These are phyloP conservation scores for Coffea canephora DNA, from an alignment of 257 asterid genomes.

Conservation along the genomic window DNA sequence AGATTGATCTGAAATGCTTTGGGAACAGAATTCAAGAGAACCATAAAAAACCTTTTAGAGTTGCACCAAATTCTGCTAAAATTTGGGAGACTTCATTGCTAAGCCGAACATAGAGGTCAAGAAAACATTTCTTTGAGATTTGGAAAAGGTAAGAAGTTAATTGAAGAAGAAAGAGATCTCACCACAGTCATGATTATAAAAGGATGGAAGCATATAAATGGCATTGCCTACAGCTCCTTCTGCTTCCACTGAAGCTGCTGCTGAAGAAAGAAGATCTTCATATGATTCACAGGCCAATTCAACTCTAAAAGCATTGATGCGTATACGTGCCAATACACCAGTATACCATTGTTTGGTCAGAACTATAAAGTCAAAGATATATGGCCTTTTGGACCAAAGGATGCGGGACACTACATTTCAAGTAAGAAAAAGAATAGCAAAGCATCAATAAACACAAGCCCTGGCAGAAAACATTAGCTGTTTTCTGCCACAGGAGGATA, in stretches of 20 bases:
- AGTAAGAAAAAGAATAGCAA: not conserved
- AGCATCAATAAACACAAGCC: not conserved
- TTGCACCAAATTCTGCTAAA: not conserved
- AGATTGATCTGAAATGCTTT: not conserved
- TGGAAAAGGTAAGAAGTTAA: slow-evolving; percentile 11
- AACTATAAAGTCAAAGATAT: slow-evolving; percentile 58
- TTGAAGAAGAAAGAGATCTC: slow-evolving; percentile 26
- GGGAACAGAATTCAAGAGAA: not conserved
- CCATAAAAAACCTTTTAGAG: not conserved
- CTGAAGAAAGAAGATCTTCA: slow-evolving; percentile 71
- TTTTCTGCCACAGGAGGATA: slow-evolving; percentile 46
- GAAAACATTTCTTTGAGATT: not conserved
- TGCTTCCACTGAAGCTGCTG: slow-evolving; percentile 75
- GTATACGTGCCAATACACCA: slow-evolving; percentile 68
- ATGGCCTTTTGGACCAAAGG: not conserved
- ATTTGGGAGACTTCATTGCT: no score
- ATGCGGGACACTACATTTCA: not conserved
- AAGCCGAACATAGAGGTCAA: no score
- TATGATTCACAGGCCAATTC: slow-evolving; percentile 66
- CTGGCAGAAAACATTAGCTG: not conserved
- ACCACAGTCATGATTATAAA: slow-evolving; percentile 94
- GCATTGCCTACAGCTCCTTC: slow-evolving; percentile 89
- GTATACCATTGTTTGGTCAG: slow-evolving; percentile 80
- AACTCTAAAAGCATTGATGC: slow-evolving; percentile 80
- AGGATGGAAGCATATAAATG: slow-evolving; percentile 73